A percentile compares a stretch with the other conserved stretches of the same genome.
These are phyloP conservation scores for Acacia concinna DNA, from an alignment of 331 rosid genomes.

Conservation along the genomic window DNA sequence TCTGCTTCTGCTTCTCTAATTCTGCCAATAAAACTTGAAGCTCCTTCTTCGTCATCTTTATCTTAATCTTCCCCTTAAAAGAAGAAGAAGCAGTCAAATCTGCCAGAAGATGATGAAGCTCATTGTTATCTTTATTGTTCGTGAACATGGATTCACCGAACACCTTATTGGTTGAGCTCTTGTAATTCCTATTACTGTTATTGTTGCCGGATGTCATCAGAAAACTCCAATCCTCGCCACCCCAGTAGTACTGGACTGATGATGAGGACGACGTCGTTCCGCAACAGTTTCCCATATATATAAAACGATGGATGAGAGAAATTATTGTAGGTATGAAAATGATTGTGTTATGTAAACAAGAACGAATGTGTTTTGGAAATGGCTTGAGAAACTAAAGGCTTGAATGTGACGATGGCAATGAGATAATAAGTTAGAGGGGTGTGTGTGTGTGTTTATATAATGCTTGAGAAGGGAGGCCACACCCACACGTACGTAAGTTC, in stretches of 20 bases:
- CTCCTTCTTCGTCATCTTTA: background rate
- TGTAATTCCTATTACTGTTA: background rate
- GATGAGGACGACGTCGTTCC: conserved; percentile 26
- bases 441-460: background rate
- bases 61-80: background rate
- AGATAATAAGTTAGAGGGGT: background rate
- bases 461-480: background rate
- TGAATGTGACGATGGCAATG: background rate
- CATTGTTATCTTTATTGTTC: background rate
- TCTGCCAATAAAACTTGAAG: background rate
- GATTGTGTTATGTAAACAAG: background rate
- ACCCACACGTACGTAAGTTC: background rate
- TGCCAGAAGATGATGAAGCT: background rate
- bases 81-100: background rate
- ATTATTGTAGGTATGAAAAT: background rate
- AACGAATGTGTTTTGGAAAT: background rate
- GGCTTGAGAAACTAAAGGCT: background rate
- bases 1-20: conserved; percentile 6
- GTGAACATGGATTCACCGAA: background rate
- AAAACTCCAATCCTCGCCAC: conserved; percentile 45
- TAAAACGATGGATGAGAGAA: background rate
- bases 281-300: conserved; percentile 62
- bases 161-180: background rate
- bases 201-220: background rate
- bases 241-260: conserved; percentile 26